Base-by-base conservation (phyloP, 2,329 filamentous ascomycete genomes). In the Seiridium unicorne region DNA sequence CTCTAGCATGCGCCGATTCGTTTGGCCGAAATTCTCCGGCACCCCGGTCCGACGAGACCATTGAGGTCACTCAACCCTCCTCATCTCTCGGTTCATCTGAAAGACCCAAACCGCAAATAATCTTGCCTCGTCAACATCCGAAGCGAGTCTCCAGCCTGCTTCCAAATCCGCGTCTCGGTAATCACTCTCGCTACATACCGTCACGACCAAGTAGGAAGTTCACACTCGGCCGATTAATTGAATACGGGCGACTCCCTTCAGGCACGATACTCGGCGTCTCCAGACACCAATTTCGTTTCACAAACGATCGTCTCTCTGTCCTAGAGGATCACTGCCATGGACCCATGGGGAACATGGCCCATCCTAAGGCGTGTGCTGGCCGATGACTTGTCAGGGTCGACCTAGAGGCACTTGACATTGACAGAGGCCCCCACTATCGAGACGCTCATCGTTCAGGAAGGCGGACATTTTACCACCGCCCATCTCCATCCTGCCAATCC, bases 11-110 rank as follows among this genome's bases (percentile, higher is more conserved):
- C 32, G 32, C 49, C 49, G 49, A 53, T n/a, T 26, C 38, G 56
- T 64, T 58, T 62, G 60, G 55, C 60, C 57, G 63, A 56, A 65
- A 64, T 63, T 66, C 63, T 64, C 65, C 65, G 66, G 66, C 61
- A 66, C 61, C 66, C 65, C 66, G 65, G 66, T 65, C 65, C 66
- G 66, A 44, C 51, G 34, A 40, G 58, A 60, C 55, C 18, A 44
- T 6, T 13, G 8, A 48, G 32, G 55, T 61, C 44, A 62, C 55
- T 61, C 44, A 60, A 61, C 61, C 58, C 60, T 58, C 46, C 57
- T 58, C 31, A n/a, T 60, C 58, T 58, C 48, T 58, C 26, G 55
- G 13, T 58, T 48, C 55, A 13, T 44, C 42, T 48, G 42, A 35
- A 55, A 58, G 61, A 54, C 51, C 38, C 38, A 42, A 13, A 42